phyloP scores from a whole-genome alignment of 176 grass and related monocot species.

The Ensete ventricosum region DNA sequence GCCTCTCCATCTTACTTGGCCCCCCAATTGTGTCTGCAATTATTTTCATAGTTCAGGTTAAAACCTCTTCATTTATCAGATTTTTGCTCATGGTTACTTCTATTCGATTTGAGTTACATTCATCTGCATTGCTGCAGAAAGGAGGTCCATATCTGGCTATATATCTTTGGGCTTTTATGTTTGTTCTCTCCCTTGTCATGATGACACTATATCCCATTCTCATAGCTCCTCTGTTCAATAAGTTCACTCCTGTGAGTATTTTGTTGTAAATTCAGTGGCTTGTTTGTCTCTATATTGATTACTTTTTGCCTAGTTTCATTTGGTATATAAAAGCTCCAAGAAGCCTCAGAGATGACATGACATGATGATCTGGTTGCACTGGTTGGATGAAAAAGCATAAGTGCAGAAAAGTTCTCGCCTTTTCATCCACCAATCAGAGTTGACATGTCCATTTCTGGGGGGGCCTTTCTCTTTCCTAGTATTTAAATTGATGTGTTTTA shows the following conservation, averaged over 20 bases:
- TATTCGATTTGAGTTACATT: slow-evolving; percentile 9
- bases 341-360: neutral
- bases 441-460: too few relatives aligned
- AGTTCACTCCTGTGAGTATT: slow-evolving; percentile 88
- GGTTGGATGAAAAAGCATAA: neutral
- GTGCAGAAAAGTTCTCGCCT: neutral
- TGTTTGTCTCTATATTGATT: neutral
- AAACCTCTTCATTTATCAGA: neutral
- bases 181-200: slow-evolving; percentile 76
- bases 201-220: slow-evolving; percentile 90
- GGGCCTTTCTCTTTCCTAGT: neutral
- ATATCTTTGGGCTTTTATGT: slow-evolving; percentile 98
- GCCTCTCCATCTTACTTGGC: slow-evolving; percentile 67
- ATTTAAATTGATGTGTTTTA: neutral
- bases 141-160: slow-evolving; percentile 97
- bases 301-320: neutral
- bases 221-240: slow-evolving; percentile 96
- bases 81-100: neutral
- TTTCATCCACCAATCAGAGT: too few relatives aligned
- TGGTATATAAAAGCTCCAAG: neutral
- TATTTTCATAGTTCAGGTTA: slow-evolving; percentile 89
- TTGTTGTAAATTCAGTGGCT: slow-evolving; percentile 6
- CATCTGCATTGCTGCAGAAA: slow-evolving; percentile 51
- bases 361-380: neutral
- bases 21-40: slow-evolving; percentile 90